Evolutionary conservation across 2,329 filamentous ascomycete species (phyloP), one percentile per base, ranked within the genome.

Genomic region (Didymella keratinophila): DNA sequence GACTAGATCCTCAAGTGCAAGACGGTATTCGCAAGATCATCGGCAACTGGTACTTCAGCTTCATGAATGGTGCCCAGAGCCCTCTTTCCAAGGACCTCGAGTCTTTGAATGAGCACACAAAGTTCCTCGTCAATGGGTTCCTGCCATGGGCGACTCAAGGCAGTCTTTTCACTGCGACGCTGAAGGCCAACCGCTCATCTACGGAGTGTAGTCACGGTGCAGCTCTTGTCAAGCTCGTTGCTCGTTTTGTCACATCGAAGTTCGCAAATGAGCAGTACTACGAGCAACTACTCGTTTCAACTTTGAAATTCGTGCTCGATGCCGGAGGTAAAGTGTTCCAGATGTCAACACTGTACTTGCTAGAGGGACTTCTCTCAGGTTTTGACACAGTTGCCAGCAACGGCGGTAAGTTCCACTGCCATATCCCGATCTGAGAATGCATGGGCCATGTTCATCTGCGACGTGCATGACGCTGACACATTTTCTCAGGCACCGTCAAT

Each of bases 141-240:
- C 70, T 83, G 4, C 80, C 80, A 2, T 83, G 81, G 81, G 80
- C 76, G 1, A 79, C 77, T 4, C 75, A 78, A 61, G 81, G 81
- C 3, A 71, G 68, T 12, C 68, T 81, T 0, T 83, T 81, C 66
- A 81, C 78, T 1, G 70, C 75, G 0, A 76, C 71, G 4, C 61
- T 82, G 10, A 65, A 66, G 10, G 70, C 72, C 1, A 68, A 67
- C 14, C 71, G 75, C 21, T 56, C 66, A 0, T 45, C 25, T 1
- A 71, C 77, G 9, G 50, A 49, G 6, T 82, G 79, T 52, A 62
- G 65, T 11, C 81, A 83, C 60, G 81, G 81, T 16, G 69, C 74
- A 5, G 68, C 66, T 9, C 65, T 82, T 5, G 70, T 74, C 10
- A 52, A 57, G 27, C 78, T 79, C 45, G 60, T 82, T 11, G 55